Evolutionary conservation across 2,329 filamentous ascomycete species (phyloP).

Genomic region (Sporothrix pallida): DNA sequence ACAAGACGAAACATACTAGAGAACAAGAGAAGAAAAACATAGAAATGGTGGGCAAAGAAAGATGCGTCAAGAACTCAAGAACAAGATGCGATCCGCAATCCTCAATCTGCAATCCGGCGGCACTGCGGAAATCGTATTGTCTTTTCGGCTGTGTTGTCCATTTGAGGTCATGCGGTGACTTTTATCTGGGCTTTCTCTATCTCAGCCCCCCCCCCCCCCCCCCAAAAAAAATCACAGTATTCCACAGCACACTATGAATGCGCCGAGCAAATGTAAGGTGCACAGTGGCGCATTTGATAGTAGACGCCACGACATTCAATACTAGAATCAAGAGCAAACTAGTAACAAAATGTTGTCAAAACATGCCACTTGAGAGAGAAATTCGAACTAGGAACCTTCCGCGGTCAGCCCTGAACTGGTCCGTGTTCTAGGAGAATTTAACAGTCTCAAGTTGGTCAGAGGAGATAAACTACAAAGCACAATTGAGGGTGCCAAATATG

Average conservation of each 20-base stretch:
- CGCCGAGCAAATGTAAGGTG: neutral
- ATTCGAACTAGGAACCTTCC: neutral
- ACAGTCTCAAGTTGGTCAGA: neutral
- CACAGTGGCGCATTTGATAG: no score
- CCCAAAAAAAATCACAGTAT: neutral
- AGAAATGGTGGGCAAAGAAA: neutral
- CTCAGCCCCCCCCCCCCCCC: no score
- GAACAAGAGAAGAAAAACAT: neutral
- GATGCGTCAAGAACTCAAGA: neutral
- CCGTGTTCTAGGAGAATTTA: neutral
- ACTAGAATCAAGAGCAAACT: neutral
- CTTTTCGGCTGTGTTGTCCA: neutral
- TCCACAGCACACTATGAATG: constrained; percentile 1
- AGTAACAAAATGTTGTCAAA: neutral
- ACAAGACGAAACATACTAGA: neutral
- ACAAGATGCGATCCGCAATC: neutral
- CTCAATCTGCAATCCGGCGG: neutral
- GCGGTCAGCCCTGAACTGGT: neutral
- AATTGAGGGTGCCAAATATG: no score
- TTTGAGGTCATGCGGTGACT: neutral
- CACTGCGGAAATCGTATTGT: neutral
- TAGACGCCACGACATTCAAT: neutral
- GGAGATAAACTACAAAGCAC: no score
- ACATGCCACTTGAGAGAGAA: neutral
- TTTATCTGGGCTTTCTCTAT: neutral